phyloP scores from a whole-genome alignment of 2,329 filamentous ascomycete genomes.

The Neoarthrinium moseri region DNA sequence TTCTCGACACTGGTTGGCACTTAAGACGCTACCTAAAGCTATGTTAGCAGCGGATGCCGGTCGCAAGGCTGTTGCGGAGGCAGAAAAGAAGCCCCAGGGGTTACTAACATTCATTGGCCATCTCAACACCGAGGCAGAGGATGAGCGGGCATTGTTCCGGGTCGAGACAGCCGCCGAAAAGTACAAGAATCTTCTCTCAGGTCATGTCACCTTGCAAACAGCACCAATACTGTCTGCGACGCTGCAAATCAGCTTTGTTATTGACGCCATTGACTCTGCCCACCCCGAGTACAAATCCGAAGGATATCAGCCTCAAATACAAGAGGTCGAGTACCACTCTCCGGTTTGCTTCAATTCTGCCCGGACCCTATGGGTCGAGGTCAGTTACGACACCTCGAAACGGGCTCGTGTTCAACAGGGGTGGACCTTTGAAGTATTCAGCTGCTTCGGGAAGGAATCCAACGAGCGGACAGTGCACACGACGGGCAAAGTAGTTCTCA shows the following conservation, averaged over 20 bases:
- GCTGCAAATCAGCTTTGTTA: constrained; percentile 27
- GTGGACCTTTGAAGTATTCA: background rate
- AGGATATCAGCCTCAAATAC: constrained; percentile 25
- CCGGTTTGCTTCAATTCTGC: constrained; percentile 30
- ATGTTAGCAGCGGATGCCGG: no score
- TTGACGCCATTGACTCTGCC: constrained; percentile 28
- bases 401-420: background rate
- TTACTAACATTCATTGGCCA: constrained; percentile 8
- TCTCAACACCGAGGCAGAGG: constrained; percentile 7
- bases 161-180: constrained; percentile 33
- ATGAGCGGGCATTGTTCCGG: constrained; percentile 12
- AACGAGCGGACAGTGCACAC: no score
- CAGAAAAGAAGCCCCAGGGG: background rate
- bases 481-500: no score
- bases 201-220: no score
- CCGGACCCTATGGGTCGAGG: constrained; percentile 25
- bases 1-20: constrained; percentile 33
- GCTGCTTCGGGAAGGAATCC: no score
- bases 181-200: constrained; percentile 30
- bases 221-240: constrained; percentile 35
- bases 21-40: constrained; percentile 19
- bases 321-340: constrained; percentile 27
- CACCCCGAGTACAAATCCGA: constrained; percentile 7
- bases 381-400: background rate
- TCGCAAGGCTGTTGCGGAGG: background rate